Evolutionary conservation across 495 filamentous ascomycete genomes (phyloP), one percentile per base, ranked within the genome.

Genomic region (Xylaria telfairii): DNA sequence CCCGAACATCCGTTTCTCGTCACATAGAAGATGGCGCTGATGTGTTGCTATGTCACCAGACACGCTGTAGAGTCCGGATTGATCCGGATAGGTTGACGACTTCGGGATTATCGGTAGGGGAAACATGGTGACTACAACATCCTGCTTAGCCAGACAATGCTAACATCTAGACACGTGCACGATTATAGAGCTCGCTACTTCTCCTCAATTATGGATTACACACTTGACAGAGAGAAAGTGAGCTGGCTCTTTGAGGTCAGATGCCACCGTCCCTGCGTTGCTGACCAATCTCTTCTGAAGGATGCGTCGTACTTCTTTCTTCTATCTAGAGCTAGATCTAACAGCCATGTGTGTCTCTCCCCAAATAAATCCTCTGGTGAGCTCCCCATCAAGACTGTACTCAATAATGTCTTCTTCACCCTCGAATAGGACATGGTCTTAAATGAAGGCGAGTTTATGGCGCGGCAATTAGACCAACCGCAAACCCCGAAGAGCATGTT

Each of bases 341-440:
- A 62, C 77, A 2, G 72, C n/a, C n/a, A 80, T 44, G 81, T 82
- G 0, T 76, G 73, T 13, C 67, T 86, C 6, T 85, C 83, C 3
- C 84, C 84, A 0, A 75, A 69, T 49, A 74, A 76, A 65, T 82
- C 82, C 2, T 71, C 77, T 5, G 82, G 85, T 67, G 78, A 82
- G 30, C 42, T 81, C 37, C 73, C 85, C 15, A 73, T 59, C 8
- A 77, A 76, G 8, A 82, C 86, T 75, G 81, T 88, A 1, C 85
- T 83, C 6, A 77, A 83, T 0, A 85, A 88, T 5, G 78, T 87
- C 21, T 75, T 87, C 4, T 79, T 98, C 72, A 90, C 92, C 13
- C 97, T 93, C 79, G 95, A 97, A 80, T 96, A 90, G 89, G 95
- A 97, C 75, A 96, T 97, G 92, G 80, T 98, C 30, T 83, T 94